Evolutionary conservation across 2,329 filamentous ascomycete species (phyloP).

Genomic region (Pseudogymnoascus sp.): DNA sequence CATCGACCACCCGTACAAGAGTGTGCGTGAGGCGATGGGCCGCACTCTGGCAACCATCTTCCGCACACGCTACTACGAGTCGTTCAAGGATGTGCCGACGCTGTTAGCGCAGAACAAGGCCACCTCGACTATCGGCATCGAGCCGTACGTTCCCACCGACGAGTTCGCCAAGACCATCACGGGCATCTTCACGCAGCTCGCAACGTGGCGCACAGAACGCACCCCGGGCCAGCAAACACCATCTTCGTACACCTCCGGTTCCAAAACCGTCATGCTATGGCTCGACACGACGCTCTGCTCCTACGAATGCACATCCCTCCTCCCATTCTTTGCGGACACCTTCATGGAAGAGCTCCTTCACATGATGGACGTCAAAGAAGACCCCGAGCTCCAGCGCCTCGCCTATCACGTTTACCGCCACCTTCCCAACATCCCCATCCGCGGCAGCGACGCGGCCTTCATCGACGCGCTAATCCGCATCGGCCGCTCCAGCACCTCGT

Average conservation of each 20-base stretch:
- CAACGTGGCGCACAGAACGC: constrained; percentile 80
- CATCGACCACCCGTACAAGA: constrained; percentile 95
- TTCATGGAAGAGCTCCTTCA: constrained; percentile 91
- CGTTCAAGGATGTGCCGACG: constrained; percentile 68
- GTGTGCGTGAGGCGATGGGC: constrained; percentile 90
- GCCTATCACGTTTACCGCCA: constrained; percentile 97
- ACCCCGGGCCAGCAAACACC: constrained; percentile 84
- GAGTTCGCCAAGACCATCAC: constrained; percentile 66
- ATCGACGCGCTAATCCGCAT: constrained; percentile 82
- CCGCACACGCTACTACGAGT: constrained; percentile 88
- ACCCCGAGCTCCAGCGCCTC: constrained; percentile 86
- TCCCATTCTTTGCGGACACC: constrained; percentile 80
- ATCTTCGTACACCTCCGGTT: constrained; percentile 88
- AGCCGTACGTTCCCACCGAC: constrained; percentile 69
- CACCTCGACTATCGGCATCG: constrained; percentile 72
- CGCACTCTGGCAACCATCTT: constrained; percentile 81
- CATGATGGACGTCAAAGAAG: constrained; percentile 99
- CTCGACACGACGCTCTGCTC: constrained; percentile 85
- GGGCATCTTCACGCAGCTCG: constrained; percentile 69
- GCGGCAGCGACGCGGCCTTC: constrained; percentile 72
- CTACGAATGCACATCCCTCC: constrained; percentile 83
- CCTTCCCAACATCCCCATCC: constrained; percentile 88
- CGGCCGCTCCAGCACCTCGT: constrained; percentile 72
- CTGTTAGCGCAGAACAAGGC: constrained; percentile 72
- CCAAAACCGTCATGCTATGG: constrained; percentile 94